These are phyloP conservation scores for Mycena crocata DNA, from an alignment of 768 basidiomycete species.

Conservation along the genomic window DNA sequence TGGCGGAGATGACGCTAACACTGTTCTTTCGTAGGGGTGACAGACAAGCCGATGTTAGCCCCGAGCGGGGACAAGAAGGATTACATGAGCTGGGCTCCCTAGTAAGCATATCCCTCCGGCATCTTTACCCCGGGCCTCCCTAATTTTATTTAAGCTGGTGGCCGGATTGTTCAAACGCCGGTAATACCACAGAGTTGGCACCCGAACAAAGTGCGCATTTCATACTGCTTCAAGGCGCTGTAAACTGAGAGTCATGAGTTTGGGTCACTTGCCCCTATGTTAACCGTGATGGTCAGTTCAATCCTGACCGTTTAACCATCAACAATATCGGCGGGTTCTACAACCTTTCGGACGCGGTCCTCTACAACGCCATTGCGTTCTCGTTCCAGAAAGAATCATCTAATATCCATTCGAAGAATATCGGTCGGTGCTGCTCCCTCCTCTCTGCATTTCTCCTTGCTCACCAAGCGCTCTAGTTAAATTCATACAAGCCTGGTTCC, in stretches of 20 bases:
- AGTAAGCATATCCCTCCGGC: constrained; percentile 56
- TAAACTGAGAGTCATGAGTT: no score
- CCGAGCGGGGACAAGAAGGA: constrained; percentile 69
- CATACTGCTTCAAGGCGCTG: no score
- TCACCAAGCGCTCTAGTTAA: constrained; percentile 43
- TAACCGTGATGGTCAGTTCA: constrained; percentile 69
- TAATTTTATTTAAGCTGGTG: constrained; percentile 56
- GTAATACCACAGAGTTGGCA: constrained; percentile 68
- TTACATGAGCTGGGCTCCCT: constrained; percentile 79
- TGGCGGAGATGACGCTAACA: neutral
- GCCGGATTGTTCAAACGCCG: constrained; percentile 70
- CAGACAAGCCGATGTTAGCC: constrained; percentile 56
- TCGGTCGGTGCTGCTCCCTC: constrained; percentile 42
- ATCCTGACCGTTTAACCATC: constrained; percentile 71
- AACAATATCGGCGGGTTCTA: constrained; percentile 68
- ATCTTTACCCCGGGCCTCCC: neutral
- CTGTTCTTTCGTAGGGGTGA: constrained; percentile 58
- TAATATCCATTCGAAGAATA: constrained; percentile 54
- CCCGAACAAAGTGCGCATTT: constrained; percentile 63
- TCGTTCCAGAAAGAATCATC: constrained; percentile 53
- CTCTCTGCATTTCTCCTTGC: neutral
- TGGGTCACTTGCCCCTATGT: constrained; percentile 71
- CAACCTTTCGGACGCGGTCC: constrained; percentile 66
- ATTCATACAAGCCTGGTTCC: constrained; percentile 69
- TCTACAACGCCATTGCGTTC: constrained; percentile 72